A percentile compares a stretch with the other conserved stretches of the same genome.
phyloP scores from a whole-genome alignment of 306 rosid species.

The Quercus cerris region DNA sequence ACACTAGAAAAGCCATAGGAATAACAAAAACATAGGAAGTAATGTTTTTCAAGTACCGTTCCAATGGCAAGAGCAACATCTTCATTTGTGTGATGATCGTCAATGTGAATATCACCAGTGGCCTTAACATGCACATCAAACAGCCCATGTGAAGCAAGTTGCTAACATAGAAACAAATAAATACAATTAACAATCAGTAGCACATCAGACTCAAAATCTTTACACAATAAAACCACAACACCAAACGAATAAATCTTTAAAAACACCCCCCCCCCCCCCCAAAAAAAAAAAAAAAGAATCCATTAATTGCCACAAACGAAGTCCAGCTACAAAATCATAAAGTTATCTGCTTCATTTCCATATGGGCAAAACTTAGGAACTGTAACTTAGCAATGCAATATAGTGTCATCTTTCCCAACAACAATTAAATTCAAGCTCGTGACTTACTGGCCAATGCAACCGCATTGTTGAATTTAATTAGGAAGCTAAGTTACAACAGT shows the following conservation, averaged over 20 bases:
- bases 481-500: too few species aligned
- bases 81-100: constrained; percentile 94
- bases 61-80: constrained; percentile 92
- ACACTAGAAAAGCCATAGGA: constrained; percentile 6
- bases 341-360: too few species aligned
- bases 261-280: too few species aligned
- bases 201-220: background rate
- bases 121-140: constrained; percentile 81
- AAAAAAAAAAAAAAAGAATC: too few species aligned
- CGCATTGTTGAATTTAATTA: too few species aligned
- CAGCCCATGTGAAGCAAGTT: constrained; percentile 92
- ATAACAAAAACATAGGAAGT: background rate
- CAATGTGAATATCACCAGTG: constrained; percentile 79
- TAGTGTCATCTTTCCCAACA: too few species aligned
- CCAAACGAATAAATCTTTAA: background rate
- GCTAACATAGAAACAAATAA: constrained; percentile 37
- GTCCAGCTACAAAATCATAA: too few species aligned
- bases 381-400: too few species aligned
- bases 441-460: too few species aligned
- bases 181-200: constrained; percentile 1
- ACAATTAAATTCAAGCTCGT: too few species aligned
- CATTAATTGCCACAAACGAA: too few species aligned
- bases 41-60: constrained; percentile 50
- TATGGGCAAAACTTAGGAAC: too few species aligned
- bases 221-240: background rate